phyloP scores from a whole-genome alignment of 2,329 filamentous ascomycete species.

The Phaeosphaeriaceae sp. region DNA sequence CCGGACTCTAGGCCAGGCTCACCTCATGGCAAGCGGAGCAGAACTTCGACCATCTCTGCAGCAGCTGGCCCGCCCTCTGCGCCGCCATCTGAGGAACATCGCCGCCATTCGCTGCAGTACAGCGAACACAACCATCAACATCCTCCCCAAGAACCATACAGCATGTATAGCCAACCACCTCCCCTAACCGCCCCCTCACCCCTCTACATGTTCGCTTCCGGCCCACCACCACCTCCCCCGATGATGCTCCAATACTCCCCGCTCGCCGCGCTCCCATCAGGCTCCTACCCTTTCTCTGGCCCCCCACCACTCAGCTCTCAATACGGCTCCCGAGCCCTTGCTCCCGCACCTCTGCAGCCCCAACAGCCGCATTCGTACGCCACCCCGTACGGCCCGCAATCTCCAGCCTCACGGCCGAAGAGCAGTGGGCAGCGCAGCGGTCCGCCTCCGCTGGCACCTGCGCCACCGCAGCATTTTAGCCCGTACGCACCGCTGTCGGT shows the following conservation, averaged over 20 bases:
- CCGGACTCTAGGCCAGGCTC: slow-evolving; percentile 33
- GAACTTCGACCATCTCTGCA: slow-evolving; percentile 24
- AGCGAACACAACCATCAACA: slow-evolving; percentile 24
- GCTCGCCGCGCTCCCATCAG: slow-evolving; percentile 33
- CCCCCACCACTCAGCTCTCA: slow-evolving; percentile 17
- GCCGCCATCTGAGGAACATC: slow-evolving; percentile 22
- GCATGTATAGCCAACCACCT: slow-evolving; percentile 20
- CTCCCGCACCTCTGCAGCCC: slow-evolving; percentile 29
- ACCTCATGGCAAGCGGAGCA: slow-evolving; percentile 26
- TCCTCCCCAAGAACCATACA: slow-evolving; percentile 28
- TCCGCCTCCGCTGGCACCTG: slow-evolving; percentile 39
- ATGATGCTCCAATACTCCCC: slow-evolving; percentile 37
- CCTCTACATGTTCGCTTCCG: slow-evolving; percentile 27
- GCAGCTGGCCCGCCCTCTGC: slow-evolving; percentile 24
- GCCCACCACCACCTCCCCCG: slow-evolving; percentile 27
- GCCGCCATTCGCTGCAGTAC: slow-evolving; percentile 23
- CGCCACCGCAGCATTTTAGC: slow-evolving; percentile 35
- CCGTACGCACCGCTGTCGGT: slow-evolving; percentile 32
- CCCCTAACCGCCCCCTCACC: slow-evolving; percentile 28
- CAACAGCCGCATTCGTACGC: slow-evolving; percentile 33
- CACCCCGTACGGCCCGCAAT: slow-evolving; percentile 40
- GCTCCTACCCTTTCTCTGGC: slow-evolving; percentile 21
- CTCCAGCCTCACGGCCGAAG: slow-evolving; percentile 27
- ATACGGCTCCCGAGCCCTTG: slow-evolving; percentile 27
- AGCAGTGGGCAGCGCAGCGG: slow-evolving; percentile 30